phyloP scores from a whole-genome alignment of 1,139 yeast species.

The Lodderomyces parapsilosis region DNA sequence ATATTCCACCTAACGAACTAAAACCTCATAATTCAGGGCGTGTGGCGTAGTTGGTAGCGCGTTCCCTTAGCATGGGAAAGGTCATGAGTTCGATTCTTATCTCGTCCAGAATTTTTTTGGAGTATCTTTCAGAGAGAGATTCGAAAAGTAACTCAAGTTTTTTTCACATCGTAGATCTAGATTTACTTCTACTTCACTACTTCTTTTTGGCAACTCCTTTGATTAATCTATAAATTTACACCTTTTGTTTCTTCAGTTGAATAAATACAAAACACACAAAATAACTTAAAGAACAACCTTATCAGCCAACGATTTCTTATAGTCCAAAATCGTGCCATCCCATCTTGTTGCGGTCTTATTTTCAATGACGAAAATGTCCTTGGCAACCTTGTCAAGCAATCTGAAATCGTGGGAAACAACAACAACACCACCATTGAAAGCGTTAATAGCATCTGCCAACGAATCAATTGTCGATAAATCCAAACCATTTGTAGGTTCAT shows the following conservation, averaged over 20 bases:
- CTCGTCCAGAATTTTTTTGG: constrained; percentile 47
- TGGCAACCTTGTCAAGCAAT: constrained; percentile 93
- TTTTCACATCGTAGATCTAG: no score
- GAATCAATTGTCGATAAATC: constrained; percentile 98
- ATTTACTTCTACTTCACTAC: no score
- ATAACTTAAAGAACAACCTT: constrained; percentile 52
- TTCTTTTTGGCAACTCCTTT: not conserved
- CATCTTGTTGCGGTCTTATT: constrained; percentile 93
- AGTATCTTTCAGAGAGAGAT: no score
- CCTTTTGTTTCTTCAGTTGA: not conserved
- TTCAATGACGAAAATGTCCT: constrained; percentile 95
- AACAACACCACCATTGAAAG: constrained; percentile 96
- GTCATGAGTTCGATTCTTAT: constrained; percentile 68
- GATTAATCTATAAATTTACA: constrained; percentile 4
- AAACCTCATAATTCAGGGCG: constrained; percentile 36
- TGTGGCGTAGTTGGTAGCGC: constrained; percentile 75
- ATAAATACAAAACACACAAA: constrained; percentile 3
- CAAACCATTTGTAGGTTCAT: constrained; percentile 99
- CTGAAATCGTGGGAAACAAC: constrained; percentile 99
- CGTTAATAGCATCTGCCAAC: constrained; percentile 91
- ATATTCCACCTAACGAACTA: not conserved
- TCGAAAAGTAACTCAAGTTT: no score
- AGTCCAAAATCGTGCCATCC: constrained; percentile 88
- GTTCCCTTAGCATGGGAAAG: constrained; percentile 67
- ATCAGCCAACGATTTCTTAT: constrained; percentile 91